phyloP scores from a whole-genome alignment of 2,329 filamentous ascomycete genomes.

The Paraconiothyrium sp. region DNA sequence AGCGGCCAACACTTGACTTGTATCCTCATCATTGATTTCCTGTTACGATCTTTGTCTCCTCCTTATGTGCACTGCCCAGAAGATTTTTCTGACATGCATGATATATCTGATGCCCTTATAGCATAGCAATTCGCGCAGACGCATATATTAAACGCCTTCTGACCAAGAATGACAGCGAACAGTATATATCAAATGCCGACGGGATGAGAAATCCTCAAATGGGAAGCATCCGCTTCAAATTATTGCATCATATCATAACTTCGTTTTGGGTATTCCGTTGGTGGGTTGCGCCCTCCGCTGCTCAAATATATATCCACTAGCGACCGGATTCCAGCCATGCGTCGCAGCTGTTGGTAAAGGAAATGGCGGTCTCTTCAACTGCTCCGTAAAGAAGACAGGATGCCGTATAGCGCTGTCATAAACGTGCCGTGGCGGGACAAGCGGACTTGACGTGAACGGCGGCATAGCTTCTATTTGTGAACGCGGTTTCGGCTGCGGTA shows the following conservation, averaged over 20 bases:
- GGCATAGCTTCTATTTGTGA: conserved; percentile 63
- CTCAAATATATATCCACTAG: conserved; percentile 54
- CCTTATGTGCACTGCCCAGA: not conserved
- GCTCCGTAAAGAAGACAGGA: conserved; percentile 79
- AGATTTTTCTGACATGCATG: not conserved
- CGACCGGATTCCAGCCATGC: conserved; percentile 54
- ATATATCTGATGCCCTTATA: not conserved
- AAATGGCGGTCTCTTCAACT: conserved; percentile 66
- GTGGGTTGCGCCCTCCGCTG: conserved; percentile 25
- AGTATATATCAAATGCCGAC: not conserved
- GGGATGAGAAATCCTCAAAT: not conserved
- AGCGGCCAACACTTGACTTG: not conserved
- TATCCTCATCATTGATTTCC: not conserved
- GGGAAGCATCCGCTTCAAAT: not conserved
- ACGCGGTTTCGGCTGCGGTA: conserved; percentile 36
- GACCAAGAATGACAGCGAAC: not conserved
- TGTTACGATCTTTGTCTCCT: not conserved
- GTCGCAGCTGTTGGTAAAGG: conserved; percentile 48
- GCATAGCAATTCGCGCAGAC: not conserved
- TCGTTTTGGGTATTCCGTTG: conserved; percentile 30
- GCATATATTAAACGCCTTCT: not conserved
- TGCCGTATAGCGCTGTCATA: conserved; percentile 71
- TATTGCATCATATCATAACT: conserved; percentile 32
- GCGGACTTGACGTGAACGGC: conserved; percentile 34
- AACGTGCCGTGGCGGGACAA: conserved; percentile 28